Percentiles rank a stretch among this genome's conserved stretches.
phyloP scores from a whole-genome alignment of 2,329 filamentous ascomycete species.

The Colletotrichum chrysophilum region DNA sequence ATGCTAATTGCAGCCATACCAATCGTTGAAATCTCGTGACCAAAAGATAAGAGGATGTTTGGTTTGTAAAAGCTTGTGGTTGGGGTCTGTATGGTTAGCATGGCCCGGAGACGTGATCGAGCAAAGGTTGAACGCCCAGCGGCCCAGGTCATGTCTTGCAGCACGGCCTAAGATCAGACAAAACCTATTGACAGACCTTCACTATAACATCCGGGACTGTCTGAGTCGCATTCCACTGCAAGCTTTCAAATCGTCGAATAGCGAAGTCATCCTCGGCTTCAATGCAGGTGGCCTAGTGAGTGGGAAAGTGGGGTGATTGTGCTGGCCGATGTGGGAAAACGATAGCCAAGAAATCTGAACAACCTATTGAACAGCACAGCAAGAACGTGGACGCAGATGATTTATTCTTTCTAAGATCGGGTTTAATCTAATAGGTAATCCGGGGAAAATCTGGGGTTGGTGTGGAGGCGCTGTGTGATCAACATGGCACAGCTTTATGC shows the following conservation, averaged over 20 bases:
- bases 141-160: background rate
- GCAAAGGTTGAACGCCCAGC: background rate
- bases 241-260: background rate
- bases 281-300: background rate
- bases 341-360: background rate
- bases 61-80: background rate
- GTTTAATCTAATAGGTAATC: background rate
- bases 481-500: background rate
- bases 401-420: background rate
- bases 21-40: too few relatives aligned
- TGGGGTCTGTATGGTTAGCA: background rate
- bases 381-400: background rate
- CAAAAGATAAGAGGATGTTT: background rate
- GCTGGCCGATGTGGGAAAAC: background rate
- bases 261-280: background rate
- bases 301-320: background rate
- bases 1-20: background rate
- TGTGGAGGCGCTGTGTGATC: background rate
- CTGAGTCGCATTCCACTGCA: background rate
- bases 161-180: background rate
- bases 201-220: background rate
- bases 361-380: background rate
- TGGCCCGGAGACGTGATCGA: background rate
- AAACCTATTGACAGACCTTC: background rate
- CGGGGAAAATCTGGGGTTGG: background rate